Percentiles rank a stretch among this genome's conserved stretches.
Conservation (phyloP, 768 basidiomycete species). For the Auriscalpium microsporum region DNA sequence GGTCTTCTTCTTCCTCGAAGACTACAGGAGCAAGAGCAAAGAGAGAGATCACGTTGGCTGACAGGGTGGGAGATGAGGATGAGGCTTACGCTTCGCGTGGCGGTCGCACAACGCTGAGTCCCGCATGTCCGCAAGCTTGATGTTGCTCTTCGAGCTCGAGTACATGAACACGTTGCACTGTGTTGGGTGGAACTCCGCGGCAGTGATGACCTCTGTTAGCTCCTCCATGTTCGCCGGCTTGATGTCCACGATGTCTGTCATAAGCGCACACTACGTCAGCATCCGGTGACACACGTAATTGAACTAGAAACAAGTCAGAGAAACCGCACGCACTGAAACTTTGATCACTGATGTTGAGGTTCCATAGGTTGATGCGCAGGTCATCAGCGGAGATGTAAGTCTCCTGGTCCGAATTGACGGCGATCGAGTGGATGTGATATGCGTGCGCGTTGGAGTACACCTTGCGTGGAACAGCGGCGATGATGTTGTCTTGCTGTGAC, state of each 20-base stretch:
- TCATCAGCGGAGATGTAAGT: constrained; percentile 99
- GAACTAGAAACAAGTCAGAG: neutral
- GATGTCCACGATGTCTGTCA: constrained; percentile 97
- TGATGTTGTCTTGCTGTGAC: constrained; percentile 93
- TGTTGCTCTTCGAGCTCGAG: constrained; percentile 98
- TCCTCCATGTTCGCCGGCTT: constrained; percentile 99
- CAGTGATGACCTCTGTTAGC: constrained; percentile 98
- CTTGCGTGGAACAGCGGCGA: constrained; percentile 96
- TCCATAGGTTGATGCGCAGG: constrained; percentile 96
- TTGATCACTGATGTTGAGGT: constrained; percentile 95
- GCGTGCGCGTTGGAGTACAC: constrained; percentile 99
- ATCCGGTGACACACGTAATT: neutral
- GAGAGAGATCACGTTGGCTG: constrained; percentile 1
- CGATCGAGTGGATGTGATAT: constrained; percentile 99
- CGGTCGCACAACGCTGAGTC: constrained; percentile 94
- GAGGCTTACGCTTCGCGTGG: constrained; percentile 83
- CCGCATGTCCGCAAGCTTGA: constrained; percentile 99
- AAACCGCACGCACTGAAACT: constrained; percentile 78
- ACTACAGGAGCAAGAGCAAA: constrained; percentile 37
- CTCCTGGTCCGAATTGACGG: constrained; percentile 98
- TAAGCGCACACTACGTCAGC: constrained; percentile 4
- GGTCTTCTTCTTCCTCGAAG: constrained; percentile 99
- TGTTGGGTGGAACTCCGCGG: constrained; percentile 95
- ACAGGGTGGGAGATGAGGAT: neutral
- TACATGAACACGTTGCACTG: constrained; percentile 99